Evolutionary conservation across 192 early-diverging fungal species (phyloP).

Genomic region (Oehlia diaphana): DNA sequence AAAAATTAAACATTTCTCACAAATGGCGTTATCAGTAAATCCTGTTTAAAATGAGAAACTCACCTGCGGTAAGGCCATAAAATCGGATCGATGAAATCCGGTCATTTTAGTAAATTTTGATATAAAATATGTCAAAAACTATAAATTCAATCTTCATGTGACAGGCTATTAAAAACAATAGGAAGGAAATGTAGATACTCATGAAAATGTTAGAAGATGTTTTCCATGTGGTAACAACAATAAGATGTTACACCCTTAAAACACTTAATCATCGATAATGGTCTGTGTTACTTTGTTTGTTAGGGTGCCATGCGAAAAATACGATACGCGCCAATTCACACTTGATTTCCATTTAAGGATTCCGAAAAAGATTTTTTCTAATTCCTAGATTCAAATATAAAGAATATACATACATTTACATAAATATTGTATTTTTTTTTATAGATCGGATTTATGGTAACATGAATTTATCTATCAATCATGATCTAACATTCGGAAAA

Average conservation of each 20-base stretch:
- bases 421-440: no score
- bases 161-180: neutral
- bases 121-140: conserved; percentile 4
- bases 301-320: neutral
- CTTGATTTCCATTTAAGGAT: no score
- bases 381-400: no score
- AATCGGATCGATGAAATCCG: neutral
- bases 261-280: neutral
- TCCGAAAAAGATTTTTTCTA: no score
- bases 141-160: neutral
- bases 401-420: no score
- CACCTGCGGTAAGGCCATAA: neutral
- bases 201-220: neutral
- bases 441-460: no score
- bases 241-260: neutral
- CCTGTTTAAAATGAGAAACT: neutral
- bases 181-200: neutral
- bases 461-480: no score
- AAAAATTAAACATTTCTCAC: neutral
- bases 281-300: neutral
- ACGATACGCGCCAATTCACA: no score
- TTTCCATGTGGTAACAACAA: conserved; percentile 4
- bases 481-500: no score
- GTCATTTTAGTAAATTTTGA: neutral
- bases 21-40: neutral